Base-by-base conservation (phyloP, 2,329 filamentous ascomycete genomes). In the Alternaria rosae region DNA sequence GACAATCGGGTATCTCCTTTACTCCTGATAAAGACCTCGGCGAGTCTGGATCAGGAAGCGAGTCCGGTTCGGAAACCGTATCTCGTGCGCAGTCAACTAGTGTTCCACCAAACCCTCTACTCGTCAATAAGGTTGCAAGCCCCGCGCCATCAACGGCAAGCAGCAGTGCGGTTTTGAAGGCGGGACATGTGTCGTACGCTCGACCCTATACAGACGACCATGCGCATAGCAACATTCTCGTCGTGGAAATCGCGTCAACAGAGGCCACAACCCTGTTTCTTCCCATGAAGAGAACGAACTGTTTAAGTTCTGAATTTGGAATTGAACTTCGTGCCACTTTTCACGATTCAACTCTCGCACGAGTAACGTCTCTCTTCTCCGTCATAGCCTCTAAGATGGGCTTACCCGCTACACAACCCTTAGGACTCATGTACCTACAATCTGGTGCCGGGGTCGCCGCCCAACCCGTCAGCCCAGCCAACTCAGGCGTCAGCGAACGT, bases 121-220 rank as follows among this genome's bases (percentile, higher is more conserved):
- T 42, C 13, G 54, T 54, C 35, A 70, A 61, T 54, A 73, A 66
- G 30, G 57, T 62, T 6, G 54, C 62, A 3, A 76, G 68, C 54
- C 71, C 75, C 21, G 61, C 70, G 2, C 65, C 68, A 25, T 67
- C 66, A 23, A 64, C 57, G 11, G 47, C 60, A 44, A 60, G 54
- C 30, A 59, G 47, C 42, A 69, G 17, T 45, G 66, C 62, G 11
- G 66, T 66, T 12, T 50, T 55, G 3, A 64, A 59, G 45, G 54
- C 77, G 10, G 85, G 86, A 5, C 91, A 87, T 83, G 88, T 97
- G 26, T 88, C 88, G 66, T 98, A 98, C 72, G 88, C 92, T 13
- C 88, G 94, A 6, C 94, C 94, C 0, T 96, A 90, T 72, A 89
- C 93, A n/a, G 93, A 97, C 76, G 88, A 92, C 55, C 84, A 84